Evolutionary conservation across 306 rosid genomes (phyloP), one percentile per base, ranked within the genome.

Genomic region (Mimosa bimucronata): DNA sequence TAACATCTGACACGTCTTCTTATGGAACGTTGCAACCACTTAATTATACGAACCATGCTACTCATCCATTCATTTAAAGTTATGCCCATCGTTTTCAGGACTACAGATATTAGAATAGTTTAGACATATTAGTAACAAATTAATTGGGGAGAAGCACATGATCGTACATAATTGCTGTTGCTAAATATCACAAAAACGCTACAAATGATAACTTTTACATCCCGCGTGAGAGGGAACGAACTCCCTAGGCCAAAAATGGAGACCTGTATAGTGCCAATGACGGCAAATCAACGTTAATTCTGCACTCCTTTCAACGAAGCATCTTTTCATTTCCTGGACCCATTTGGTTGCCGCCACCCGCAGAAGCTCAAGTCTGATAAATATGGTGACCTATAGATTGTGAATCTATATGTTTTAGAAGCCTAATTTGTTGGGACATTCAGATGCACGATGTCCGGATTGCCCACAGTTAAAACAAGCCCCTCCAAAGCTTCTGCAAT

Each of bases 361-460:
- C 79, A 76, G 82, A 83, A 66, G 81, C 84, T 72, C 83, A 74
- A 7, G 71, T 81, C 75, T 80, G 68, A 75, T 73, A 55, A 53
- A 76, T 46, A 68, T 7, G 62, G 76, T 69, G 73, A 64, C 71
- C 78, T 74, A 55, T 66, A 70, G 57, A 80, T 9, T 42, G 38
- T 37, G 80, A 31, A 57, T 79, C 72, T 73, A 52, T 55, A 25
- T 72, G n/a, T 31, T 62, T 86, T 83, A 88, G 57, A 69, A 90
- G 66, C 80, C 89, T 82, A 62, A 81, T 79, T 86, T 87, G 86
- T 48, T 82, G 29, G 99, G 99, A 89, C 98, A 96, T 46, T 93
- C 98, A 26, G 94, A 86, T 37, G 99, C 97, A 45, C 94, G 86
- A 85, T 96, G 99, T 77, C 99, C 99, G 12, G 96, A 87, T 76